Percentiles rank a stretch among this genome's conserved stretches.
These are phyloP conservation scores for bread wheat (Triticum aestivum) DNA, from an alignment of 176 grass and related monocot species.

Conservation along the genomic window DNA sequence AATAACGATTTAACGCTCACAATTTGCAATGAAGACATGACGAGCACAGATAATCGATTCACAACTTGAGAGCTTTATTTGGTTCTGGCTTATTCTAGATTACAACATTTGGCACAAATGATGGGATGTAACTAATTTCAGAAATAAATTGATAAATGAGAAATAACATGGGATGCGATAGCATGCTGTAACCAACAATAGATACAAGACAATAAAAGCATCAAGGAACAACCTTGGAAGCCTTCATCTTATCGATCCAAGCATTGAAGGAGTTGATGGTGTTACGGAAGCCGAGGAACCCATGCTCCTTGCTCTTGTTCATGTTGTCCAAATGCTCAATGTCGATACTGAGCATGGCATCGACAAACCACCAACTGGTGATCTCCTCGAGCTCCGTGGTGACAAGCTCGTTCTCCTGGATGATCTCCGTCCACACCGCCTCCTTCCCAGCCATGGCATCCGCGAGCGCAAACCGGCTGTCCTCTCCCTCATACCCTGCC, in stretches of 20 bases:
- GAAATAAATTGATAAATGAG: neutral
- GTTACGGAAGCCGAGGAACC: neutral
- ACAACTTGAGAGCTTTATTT: slow-evolving; percentile 11
- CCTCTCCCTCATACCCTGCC: slow-evolving; percentile 63
- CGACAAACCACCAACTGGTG: slow-evolving; percentile 61
- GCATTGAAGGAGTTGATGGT: slow-evolving; percentile 24
- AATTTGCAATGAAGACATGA: neutral
- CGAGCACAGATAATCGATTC: neutral
- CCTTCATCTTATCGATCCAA: slow-evolving; percentile 79
- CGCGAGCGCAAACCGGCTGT: slow-evolving; percentile 41
- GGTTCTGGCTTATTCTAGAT: neutral
- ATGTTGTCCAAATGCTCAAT: slow-evolving; percentile 47
- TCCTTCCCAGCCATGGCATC: neutral
- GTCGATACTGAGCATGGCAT: slow-evolving; percentile 27
- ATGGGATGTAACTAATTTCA: slow-evolving; percentile 4
- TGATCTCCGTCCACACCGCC: neutral
- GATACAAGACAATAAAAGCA: neutral
- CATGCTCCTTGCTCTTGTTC: slow-evolving; percentile 42
- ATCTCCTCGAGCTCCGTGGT: slow-evolving; percentile 46
- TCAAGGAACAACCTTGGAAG: slow-evolving; percentile 66
- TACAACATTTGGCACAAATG: slow-evolving; percentile 29
- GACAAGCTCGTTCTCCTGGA: slow-evolving; percentile 28
- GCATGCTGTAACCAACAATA: neutral
- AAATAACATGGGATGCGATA: neutral
- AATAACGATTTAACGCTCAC: neutral